Evolutionary conservation across 2,329 filamentous ascomycete species (phyloP), one percentile per base, ranked within the genome.

Genomic region (Aspergillus awamori): DNA sequence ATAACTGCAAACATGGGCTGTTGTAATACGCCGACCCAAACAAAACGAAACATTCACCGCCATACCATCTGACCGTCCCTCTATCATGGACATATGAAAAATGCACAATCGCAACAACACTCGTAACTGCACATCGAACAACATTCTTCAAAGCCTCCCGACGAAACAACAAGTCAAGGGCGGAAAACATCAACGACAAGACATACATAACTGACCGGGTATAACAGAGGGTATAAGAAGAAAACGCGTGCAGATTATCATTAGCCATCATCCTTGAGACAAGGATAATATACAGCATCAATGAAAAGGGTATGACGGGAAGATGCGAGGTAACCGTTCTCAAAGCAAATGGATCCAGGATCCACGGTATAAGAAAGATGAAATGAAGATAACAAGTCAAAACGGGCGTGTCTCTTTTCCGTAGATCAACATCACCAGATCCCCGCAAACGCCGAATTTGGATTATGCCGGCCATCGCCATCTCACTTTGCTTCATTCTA

Each of bases 211-310:
- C 62, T 51, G 63, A 72, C 65, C 63, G 69, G 69, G 71, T 70
- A 73, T 72, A 74, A 71, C 67, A 74, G 63, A 67, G 73, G 73
- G 73, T 76, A 76, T 76, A 74, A 66, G 66, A 70, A 69, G 65
- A 53, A 28, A 60, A 70, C 61, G 66, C 67, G 68, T 67, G 64
- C 69, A 66, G 66, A 72, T 73, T 70, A 73, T 69, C 67, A 72
- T 70, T 74, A 72, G 62, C 64, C 62, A 62, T 60, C 52, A 64
- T 60, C 64, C 65, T 58, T 54, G 47, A 39, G 24, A 20, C 45
- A 59, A 65, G 63, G 60, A 60, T 53, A 67, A 61, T 64, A 61
- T 55, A 63, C 58, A 63, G 52, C 51, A 60, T 51, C 30, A 60
- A 58, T 56, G 57, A 58, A 62, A 63, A 47, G 59, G 51, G 53